Evolutionary conservation across 257 asterid species (phyloP).

Genomic region (Nicotiana paniculata): DNA sequence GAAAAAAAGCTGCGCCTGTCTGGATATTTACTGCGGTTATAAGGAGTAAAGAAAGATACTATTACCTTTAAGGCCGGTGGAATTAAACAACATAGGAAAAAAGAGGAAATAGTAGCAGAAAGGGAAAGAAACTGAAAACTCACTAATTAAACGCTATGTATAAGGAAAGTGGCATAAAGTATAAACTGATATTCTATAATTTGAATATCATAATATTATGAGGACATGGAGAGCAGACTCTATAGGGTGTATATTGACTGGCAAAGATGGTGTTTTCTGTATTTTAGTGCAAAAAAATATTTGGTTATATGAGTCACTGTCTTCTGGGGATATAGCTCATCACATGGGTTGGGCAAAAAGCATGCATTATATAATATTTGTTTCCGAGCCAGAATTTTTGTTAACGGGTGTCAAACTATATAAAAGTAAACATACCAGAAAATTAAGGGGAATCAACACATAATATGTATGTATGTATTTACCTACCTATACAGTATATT

Average conservation of each 20-base stretch:
- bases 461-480: too few relatives aligned
- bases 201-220: background rate
- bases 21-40: background rate
- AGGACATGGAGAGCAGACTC: background rate
- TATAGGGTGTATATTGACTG: background rate
- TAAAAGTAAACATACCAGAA: too few relatives aligned
- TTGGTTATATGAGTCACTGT: background rate
- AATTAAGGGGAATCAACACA: too few relatives aligned
- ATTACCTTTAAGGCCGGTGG: background rate
- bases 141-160: background rate
- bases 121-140: background rate
- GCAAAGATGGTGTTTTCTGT: background rate
- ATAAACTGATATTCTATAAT: background rate
- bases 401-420: too few relatives aligned
- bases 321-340: background rate
- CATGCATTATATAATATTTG: background rate
- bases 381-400: too few relatives aligned
- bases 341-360: background rate
- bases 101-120: slow-evolving; percentile 1
- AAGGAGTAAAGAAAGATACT: background rate
- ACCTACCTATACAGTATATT: too few relatives aligned
- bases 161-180: background rate
- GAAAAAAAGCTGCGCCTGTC: slow-evolving; percentile 9
- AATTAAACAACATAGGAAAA: background rate
- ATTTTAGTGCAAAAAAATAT: background rate